Conservation (phyloP, 1,139 yeast genomes). For the Fermentozyma sake region DNA sequence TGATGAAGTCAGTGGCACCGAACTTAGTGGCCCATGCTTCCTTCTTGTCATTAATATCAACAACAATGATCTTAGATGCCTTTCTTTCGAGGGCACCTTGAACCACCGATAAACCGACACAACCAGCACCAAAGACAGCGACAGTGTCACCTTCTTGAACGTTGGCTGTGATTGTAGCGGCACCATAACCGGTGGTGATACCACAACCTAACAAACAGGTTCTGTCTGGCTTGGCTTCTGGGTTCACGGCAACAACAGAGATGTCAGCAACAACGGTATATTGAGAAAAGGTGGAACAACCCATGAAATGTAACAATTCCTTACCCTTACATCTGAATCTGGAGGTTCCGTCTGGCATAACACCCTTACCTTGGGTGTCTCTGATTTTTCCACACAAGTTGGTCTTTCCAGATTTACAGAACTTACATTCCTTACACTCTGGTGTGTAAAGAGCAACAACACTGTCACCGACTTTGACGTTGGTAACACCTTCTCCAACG, state of each 20-base stretch:
- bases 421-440: constrained; percentile 92
- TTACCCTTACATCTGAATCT: constrained; percentile 85
- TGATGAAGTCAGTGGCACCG: constrained; percentile 94
- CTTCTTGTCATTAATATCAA: constrained; percentile 83
- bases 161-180: constrained; percentile 91
- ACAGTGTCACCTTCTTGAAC: constrained; percentile 90
- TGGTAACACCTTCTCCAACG: constrained; percentile 88
- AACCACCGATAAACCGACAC: constrained; percentile 92
- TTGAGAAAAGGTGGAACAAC: constrained; percentile 93
- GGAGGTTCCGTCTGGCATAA: constrained; percentile 93
- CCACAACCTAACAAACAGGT: constrained; percentile 97
- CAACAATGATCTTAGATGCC: constrained; percentile 78
- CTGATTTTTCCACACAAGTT: constrained; percentile 89
- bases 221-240: constrained; percentile 76
- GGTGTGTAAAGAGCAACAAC: constrained; percentile 94
- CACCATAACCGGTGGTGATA: constrained; percentile 97
- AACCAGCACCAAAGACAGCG: constrained; percentile 96
- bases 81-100: constrained; percentile 88
- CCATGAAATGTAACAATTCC: constrained; percentile 88
- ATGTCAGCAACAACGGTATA: constrained; percentile 97
- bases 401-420: constrained; percentile 93
- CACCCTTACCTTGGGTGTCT: constrained; percentile 87
- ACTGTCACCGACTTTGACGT: constrained; percentile 82
- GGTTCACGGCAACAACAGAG: constrained; percentile 90
- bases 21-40: constrained; percentile 81